Evolutionary conservation across 306 rosid genomes (phyloP).

Genomic region (Vigna unguiculata): DNA sequence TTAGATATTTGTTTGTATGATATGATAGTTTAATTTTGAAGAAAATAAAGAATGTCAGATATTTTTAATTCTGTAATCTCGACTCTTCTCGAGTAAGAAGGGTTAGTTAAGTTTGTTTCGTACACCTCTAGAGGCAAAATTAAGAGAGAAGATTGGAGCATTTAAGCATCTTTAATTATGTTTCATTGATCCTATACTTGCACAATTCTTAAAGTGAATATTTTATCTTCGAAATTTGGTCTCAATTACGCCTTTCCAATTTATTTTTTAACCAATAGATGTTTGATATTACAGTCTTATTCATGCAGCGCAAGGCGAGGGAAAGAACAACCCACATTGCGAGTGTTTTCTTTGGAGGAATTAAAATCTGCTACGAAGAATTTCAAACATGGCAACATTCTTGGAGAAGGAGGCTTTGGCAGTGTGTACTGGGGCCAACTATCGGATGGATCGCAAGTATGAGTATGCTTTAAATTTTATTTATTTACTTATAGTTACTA

Average conservation of each 20-base stretch:
- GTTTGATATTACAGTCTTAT: conserved; percentile 28
- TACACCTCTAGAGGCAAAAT: background rate
- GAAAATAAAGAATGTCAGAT: background rate
- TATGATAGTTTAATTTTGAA: conserved; percentile 13
- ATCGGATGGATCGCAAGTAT: conserved; percentile 91
- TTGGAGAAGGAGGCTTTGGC: conserved; percentile 95
- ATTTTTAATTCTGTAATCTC: background rate
- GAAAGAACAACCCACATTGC: conserved; percentile 76
- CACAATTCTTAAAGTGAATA: background rate
- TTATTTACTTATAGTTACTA: background rate
- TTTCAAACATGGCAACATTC: conserved; percentile 86
- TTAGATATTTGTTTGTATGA: background rate
- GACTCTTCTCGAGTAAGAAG: conserved; percentile 28
- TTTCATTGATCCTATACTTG: background rate
- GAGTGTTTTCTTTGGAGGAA: conserved; percentile 86
- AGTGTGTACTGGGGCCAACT: conserved; percentile 98
- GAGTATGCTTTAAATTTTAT: background rate
- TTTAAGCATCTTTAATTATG: background rate
- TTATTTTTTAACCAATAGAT: background rate
- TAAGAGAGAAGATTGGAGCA: background rate
- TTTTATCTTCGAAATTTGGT: conserved; percentile 16
- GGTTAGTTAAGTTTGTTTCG: conserved; percentile 12
- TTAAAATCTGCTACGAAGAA: conserved; percentile 85
- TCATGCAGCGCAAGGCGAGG: conserved; percentile 63
- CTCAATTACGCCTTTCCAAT: background rate